These are phyloP conservation scores for Avena sativa DNA, from an alignment of 176 grass and related monocot species.

Conservation along the genomic window DNA sequence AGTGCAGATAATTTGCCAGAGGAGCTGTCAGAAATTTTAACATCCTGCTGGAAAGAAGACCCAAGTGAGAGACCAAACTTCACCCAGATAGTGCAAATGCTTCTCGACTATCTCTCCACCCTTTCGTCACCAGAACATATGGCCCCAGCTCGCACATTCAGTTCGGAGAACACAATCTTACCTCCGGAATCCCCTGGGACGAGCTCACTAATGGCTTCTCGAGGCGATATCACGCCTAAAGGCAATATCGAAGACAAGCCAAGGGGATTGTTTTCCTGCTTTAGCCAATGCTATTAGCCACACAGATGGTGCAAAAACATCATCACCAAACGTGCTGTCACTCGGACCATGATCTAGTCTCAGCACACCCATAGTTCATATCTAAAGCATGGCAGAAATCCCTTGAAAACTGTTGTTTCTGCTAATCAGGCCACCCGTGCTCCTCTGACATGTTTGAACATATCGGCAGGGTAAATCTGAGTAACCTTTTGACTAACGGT, in stretches of 20 bases:
- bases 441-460: slow-evolving; percentile 41
- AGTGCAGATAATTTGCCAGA: slow-evolving; percentile 86
- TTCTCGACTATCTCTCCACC: slow-evolving; percentile 86
- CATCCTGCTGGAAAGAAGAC: slow-evolving; percentile 96
- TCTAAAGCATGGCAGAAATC: slow-evolving; percentile 39
- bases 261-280: slow-evolving; percentile 92
- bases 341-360: neutral
- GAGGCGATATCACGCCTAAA: slow-evolving; percentile 70
- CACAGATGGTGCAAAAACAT: slow-evolving; percentile 22
- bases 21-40: slow-evolving; percentile 77
- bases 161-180: slow-evolving; percentile 84
- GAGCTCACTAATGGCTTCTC: slow-evolving; percentile 82
- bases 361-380: slow-evolving; percentile 39
- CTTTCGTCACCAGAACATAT: slow-evolving; percentile 65
- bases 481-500: slow-evolving; percentile 50
- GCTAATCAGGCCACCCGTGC: slow-evolving; percentile 32
- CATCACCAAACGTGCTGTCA: slow-evolving; percentile 13
- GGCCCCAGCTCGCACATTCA: slow-evolving; percentile 61
- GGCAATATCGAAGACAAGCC: slow-evolving; percentile 62
- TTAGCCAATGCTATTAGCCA: slow-evolving; percentile 86
- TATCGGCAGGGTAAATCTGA: slow-evolving; percentile 43
- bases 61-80: slow-evolving; percentile 90
- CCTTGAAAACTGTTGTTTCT: slow-evolving; percentile 45
- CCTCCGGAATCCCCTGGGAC: slow-evolving; percentile 94
- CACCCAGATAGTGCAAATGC: slow-evolving; percentile 94